Percentiles rank a stretch among this genome's conserved stretches.
These are phyloP conservation scores for Thinopyrum obtusiflorum DNA, from an alignment of 202 grass and related monocot genomes.

Conservation along the genomic window DNA sequence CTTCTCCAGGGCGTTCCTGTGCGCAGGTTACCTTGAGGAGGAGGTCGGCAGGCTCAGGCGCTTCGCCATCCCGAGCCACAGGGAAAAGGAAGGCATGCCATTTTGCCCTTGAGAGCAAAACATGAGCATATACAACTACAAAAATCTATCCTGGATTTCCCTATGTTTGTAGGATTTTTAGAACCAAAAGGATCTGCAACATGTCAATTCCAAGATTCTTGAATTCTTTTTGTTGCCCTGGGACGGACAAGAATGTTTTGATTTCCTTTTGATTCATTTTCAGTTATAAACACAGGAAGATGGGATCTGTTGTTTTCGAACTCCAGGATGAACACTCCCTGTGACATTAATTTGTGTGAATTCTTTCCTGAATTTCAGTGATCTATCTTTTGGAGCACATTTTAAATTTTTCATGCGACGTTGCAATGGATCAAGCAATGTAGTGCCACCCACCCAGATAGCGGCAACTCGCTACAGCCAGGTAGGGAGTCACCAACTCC, in stretches of 20 bases:
- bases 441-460: not conserved
- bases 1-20: conserved; percentile 57
- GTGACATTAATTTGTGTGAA: not conserved
- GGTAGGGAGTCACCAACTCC: not conserved
- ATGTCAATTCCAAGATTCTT: not conserved
- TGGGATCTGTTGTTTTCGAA: not conserved
- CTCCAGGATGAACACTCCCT: not conserved
- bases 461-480: not conserved
- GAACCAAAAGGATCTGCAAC: not conserved
- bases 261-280: not conserved
- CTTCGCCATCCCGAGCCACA: conserved; percentile 70
- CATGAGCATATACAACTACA: not conserved
- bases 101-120: conserved; percentile 60
- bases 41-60: conserved; percentile 58
- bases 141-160: not conserved
- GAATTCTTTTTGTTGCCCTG: not conserved
- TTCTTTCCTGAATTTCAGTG: not conserved
- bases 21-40: conserved; percentile 65
- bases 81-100: conserved; percentile 27
- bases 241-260: not conserved
- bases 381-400: not conserved
- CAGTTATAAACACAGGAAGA: not conserved
- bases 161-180: conserved; percentile 23
- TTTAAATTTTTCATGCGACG: not conserved
- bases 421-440: not conserved